Base-by-base conservation (phyloP, 495 filamentous ascomycete species). In the Opeltia flavorubescens region DNA sequence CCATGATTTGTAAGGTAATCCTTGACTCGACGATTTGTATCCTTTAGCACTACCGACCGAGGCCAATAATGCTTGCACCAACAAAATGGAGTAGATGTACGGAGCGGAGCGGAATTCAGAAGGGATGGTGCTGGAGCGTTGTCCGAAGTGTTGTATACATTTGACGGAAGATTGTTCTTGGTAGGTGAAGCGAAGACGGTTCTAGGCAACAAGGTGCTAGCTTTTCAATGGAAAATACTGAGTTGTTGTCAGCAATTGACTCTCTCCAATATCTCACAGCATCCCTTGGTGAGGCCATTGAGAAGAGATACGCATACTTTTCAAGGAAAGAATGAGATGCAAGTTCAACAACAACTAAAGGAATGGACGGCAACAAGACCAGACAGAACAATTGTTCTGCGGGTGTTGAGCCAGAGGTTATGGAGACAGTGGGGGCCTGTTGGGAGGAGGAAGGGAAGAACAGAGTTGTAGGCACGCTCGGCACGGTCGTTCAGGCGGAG, bases 291-390 rank as follows among this genome's bases (percentile, higher is more conserved):
- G 33, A n/a, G 33, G 12, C 13, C 15, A 12, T 17, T 36, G 0
- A 49, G 30, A 13, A 38, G 43, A 26, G 5, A 11, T 29, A 50
- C 8, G n/a, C 33, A 20, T 30, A 27, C 31, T 26, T 30, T 39
- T 40, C 38, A 23, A 41, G 42, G 11, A 46, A 26, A 23, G 43
- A 20, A 7, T 31, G 30, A 34, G 44, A 41, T 35, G 35, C 31
- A 47, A 47, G 45, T 40, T 27, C 36, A 40, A 28, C 33, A n/a
- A n/a, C n/a, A 33, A 43, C 20, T 31, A 47, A 57, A 57, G 25
- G 55, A 57, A 45, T 48, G 55, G 55, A 57, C 55, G 52, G 55
- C 55, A 15, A 53, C 54, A 53, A 56, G 36, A 46, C 54, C 43
- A 15, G 31, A 33, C 44, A 54, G 49, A 42, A 30, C 21, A 38